A percentile compares a stretch with the other conserved stretches of the same genome.
phyloP scores from a whole-genome alignment of 1,284 basidiomycete species.

The Heterobasidion occidentale region DNA sequence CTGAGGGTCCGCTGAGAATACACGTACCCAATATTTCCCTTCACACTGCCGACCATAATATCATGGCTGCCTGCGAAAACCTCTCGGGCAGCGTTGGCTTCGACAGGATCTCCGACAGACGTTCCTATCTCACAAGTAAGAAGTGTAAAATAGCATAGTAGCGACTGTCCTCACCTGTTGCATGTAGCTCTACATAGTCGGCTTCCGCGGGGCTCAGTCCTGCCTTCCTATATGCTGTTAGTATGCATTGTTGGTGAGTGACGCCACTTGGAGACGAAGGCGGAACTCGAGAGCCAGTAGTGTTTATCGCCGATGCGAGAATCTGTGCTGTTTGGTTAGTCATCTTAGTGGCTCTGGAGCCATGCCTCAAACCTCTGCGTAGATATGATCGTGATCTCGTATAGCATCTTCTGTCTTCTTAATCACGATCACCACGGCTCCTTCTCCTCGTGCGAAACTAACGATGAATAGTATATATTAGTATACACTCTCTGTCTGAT shows the following conservation, averaged over 20 bases:
- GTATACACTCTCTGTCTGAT: background rate
- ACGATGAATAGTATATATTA: background rate
- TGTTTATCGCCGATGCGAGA: slow-evolving; percentile 31
- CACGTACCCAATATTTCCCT: slow-evolving; percentile 37
- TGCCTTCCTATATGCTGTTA: slow-evolving; percentile 21
- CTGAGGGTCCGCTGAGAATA: background rate
- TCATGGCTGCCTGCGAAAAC: slow-evolving; percentile 22
- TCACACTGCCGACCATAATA: slow-evolving; percentile 34
- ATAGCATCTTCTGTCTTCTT: slow-evolving; percentile 18
- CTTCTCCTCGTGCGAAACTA: slow-evolving; percentile 19
- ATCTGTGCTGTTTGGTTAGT: slow-evolving; percentile 18
- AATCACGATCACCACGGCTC: slow-evolving; percentile 16
- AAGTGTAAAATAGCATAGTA: too few species aligned
- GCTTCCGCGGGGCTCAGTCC: slow-evolving; percentile 26
- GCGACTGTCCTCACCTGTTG: slow-evolving; percentile 26
- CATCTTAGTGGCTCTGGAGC: background rate
- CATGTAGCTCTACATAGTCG: slow-evolving; percentile 41
- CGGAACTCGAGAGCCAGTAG: slow-evolving; percentile 27
- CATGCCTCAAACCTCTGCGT: slow-evolving; percentile 13
- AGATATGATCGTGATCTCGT: slow-evolving; percentile 20
- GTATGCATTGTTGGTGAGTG: slow-evolving; percentile 28
- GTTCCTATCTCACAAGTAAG: slow-evolving; percentile 22
- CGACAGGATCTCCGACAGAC: slow-evolving; percentile 39
- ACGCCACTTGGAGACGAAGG: slow-evolving; percentile 28
- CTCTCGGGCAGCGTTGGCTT: slow-evolving; percentile 39